Evolutionary conservation across 352 stramenopile genomes (phyloP), one percentile per base, ranked within the genome.

Genomic region (Elongisporangium senticosum): DNA sequence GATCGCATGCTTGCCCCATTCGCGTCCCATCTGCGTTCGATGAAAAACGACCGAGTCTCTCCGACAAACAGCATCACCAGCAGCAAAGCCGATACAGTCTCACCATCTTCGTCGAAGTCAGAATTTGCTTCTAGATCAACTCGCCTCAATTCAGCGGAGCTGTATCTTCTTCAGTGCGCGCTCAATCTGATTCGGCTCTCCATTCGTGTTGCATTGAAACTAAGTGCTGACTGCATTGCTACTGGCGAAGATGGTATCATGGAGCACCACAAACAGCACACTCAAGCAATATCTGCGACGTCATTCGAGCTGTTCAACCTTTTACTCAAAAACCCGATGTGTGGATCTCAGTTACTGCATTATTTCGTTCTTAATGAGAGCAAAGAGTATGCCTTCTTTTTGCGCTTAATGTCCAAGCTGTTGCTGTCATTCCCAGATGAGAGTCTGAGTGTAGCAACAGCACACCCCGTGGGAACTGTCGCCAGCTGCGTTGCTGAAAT

Each of bases 321-420:
- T 7, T 55, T 91, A 51, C 47, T 91, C 33, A 63, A 59, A 14
- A 76, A 83, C 50, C 52, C 68, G 22, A 77, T 77, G 11, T 90
- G 82, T 53, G 64, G 71, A 39, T 53, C 65, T 3, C 82, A 90
- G 49, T 50, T 91, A 7, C 56, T 86, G 13, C 55, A 62, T 28
- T 86, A 87, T 39, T 90, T 90, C 54, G 47, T 83, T 17, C 61
- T 54, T 37, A 89, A 86, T 23, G 68, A 82, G 61, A 70, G 63
- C 55, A 83, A 82, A 22, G 77, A 89, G 53, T 89, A 75, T 47
- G 74, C 75, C 0, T 87, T 87, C 66, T 90, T 91, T 58, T 52
- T 90, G 20, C 77, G 77, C 0, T 37, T 89, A 15, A 87, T 87
- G 76, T 57, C 74, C 8, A 90, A 84, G 60, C 60, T 91, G 39